Evolutionary conservation across 352 stramenopile genomes (phyloP), one percentile per base, ranked within the genome.

Genomic region (Globisporangium perplexum): DNA sequence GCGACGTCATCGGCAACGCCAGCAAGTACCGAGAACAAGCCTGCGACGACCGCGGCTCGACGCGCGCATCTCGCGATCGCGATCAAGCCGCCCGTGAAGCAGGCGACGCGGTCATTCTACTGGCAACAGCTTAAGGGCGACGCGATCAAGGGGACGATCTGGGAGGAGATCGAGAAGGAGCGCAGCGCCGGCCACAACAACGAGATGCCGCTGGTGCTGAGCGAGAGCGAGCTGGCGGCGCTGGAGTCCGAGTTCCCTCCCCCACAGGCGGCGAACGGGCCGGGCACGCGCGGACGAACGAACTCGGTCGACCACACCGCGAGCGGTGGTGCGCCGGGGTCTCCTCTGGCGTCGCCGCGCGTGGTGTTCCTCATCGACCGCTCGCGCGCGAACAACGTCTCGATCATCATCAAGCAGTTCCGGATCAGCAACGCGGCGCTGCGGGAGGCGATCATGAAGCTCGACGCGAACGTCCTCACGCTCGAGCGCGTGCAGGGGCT

Each of bases 351-450:
- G 7, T 89, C 81, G 1, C 81, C 81, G 10, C 70, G 72, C 7
- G 54, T 91, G 14, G 76, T 91, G 5, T 91, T 89, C 53, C 55
- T 91, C 38, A 91, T 91, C 50, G 81, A 91, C 30, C 70, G 81
- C 22, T 72, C 63, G 2, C 64, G 81, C 5, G 77, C 81, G 7
- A 91, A 91, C 63, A 93, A 93, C 54, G 95, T 98, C n/a, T 97
- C 93, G 18, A 99, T 99, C 62, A 97, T 98, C 62, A 80, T 98
- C 42, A 97, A 96, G 62, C 88, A 97, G 61, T 90, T 98, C 43
- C 88, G 95, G 45, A 96, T 98, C 73, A 96, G 77, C 71, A 82
- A 90, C 45, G 68, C 75, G 0, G 74, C 86, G 18, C 62, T 96
- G 43, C 77, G 86, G 1, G 72, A 90, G 47, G 85, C 86, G 5